A percentile compares a stretch with the other conserved stretches of the same genome.
Evolutionary conservation across 2,329 filamentous ascomycete genomes (phyloP).

Genomic region (Lasiodiplodia citricola): DNA sequence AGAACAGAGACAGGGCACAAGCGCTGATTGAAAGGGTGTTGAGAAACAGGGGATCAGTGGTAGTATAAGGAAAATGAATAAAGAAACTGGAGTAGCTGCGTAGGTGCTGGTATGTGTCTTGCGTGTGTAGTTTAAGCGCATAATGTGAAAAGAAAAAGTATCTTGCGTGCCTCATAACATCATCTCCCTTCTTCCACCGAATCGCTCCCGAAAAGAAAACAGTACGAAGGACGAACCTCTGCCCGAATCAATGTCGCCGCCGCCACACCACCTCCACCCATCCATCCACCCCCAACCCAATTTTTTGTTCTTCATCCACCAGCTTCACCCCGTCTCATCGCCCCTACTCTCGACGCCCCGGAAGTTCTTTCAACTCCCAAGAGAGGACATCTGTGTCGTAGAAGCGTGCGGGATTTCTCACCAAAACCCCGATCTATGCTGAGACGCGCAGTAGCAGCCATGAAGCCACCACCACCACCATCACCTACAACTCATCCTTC

Average conservation of each 20-base stretch:
- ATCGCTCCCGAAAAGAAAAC: neutral
- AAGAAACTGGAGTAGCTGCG: neutral
- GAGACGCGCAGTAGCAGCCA: neutral
- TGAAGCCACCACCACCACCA: neutral
- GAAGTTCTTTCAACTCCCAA: neutral
- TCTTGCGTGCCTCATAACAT: neutral
- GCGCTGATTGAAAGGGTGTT: too few relatives aligned
- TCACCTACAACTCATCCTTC: slow-evolving; percentile 59
- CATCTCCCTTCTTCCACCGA: neutral
- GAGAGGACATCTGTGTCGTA: neutral
- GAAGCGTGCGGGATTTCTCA: neutral
- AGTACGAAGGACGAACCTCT: neutral
- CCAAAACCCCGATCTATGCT: neutral
- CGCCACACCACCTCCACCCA: neutral
- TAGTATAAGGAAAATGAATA: neutral
- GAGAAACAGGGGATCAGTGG: neutral
- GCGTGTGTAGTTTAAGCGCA: neutral
- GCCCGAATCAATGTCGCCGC: neutral
- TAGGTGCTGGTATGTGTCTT: neutral
- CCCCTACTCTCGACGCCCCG: neutral
- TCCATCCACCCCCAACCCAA: neutral
- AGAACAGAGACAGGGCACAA: neutral
- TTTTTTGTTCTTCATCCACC: neutral
- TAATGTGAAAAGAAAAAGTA: neutral
- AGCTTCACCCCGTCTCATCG: neutral